Base-by-base conservation (phyloP, 2,329 filamentous ascomycete species). In the Annulohypoxylon truncatum region DNA sequence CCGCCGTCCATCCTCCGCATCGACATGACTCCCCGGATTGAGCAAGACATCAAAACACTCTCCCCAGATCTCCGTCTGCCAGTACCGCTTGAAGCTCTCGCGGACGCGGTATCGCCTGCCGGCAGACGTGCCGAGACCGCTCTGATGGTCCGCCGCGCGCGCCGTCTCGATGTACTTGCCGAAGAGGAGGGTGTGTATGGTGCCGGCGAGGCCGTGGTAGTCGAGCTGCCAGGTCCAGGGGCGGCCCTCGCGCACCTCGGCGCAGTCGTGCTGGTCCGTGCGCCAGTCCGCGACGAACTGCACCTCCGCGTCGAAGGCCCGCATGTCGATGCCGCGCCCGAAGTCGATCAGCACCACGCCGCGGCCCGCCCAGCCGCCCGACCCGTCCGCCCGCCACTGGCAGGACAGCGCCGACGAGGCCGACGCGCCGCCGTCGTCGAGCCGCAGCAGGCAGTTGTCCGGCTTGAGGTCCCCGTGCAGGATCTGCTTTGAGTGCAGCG, bases 191-290 rank as follows among this genome's bases (percentile, higher is more conserved):
- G 89, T 91, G 79, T 99, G 94, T 3, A 98, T 84, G 22, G 93
- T 92, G 3, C 93, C 94, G 0, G 96, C 96, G 0, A 97, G 85
- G 10, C 96, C 96, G 78, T 97, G 93, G 74, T 98, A 96, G 81
- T 99, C 96, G 71, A 97, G 93, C 78, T 99, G 96, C 83, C 94
- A 97, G 1, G 95, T 98, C 96, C 96, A 99, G 0, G 94, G 94
- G 0, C 95, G 87, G 61, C 93, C 87, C 80, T 99, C 95, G 48
- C 94, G 91, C 87, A 98, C 97, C 83, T 99, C 96, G 15, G 92
- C 91, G 79, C 96, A 99, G 79, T 99, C 96, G 55, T 93, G 90
- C 22, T 91, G 86, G 13, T 87, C 88, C 0, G 93, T 94, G 79
- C 96, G 92, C 96, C 96, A 99, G 80, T 99, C 96, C 0, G 95